Evolutionary conservation across 371 early-diverging fungal species (phyloP).

Genomic region (Phascolomyces articulosus): DNA sequence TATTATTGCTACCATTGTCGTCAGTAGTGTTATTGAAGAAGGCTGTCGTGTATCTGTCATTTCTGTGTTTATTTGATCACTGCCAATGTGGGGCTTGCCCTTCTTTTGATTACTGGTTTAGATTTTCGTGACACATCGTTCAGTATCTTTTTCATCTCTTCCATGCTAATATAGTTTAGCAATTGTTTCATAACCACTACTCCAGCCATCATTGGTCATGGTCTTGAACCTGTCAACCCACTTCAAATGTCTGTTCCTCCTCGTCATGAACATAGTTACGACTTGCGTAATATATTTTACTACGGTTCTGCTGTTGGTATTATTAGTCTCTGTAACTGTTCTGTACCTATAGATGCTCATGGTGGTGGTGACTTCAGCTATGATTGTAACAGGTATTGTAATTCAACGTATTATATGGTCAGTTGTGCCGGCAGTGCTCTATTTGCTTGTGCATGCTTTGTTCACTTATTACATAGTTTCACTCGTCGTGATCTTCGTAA

Average conservation of each 20-base stretch:
- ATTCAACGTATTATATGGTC: conserved; percentile 62
- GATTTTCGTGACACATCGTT: conserved; percentile 64
- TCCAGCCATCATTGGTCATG: conserved; percentile 83
- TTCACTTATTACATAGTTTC: conserved; percentile 73
- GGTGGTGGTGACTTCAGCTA: no score
- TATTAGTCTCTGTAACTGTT: no score
- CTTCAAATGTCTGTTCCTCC: conserved; percentile 87
- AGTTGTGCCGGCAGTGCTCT: conserved; percentile 77
- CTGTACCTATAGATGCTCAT: no score
- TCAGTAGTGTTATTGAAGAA: conserved; percentile 78
- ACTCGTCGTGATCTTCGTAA: conserved; percentile 72
- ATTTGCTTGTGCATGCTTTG: conserved; percentile 67
- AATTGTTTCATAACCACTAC: conserved; percentile 84
- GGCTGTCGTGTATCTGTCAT: conserved; percentile 87
- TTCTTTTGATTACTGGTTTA: conserved; percentile 70
- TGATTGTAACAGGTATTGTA: conserved; percentile 64
- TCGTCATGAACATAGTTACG: conserved; percentile 71
- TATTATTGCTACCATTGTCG: conserved; percentile 90
- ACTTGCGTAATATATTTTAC: conserved; percentile 68
- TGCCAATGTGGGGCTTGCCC: conserved; percentile 82
- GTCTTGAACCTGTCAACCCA: conserved; percentile 81
- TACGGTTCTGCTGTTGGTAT: no score
- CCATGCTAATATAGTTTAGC: conserved; percentile 87
- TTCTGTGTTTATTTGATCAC: conserved; percentile 89
- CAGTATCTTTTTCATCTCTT: conserved; percentile 73